phyloP scores from a whole-genome alignment of 1,284 basidiomycete genomes.

The Peniophora sp. region DNA sequence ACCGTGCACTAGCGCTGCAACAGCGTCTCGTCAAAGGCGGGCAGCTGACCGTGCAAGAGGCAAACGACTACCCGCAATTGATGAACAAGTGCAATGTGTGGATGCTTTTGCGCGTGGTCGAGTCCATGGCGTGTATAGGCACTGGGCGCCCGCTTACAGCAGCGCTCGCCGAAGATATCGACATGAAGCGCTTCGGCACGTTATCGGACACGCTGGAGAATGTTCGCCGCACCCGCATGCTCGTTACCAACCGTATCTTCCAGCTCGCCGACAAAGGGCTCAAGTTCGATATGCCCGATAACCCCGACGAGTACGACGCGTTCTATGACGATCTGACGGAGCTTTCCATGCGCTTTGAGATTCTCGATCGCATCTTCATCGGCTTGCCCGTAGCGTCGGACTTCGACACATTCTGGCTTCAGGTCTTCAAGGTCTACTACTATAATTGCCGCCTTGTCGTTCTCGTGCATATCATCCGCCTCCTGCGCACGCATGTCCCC shows the following conservation, averaged over 20 bases:
- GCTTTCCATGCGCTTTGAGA: conserved; percentile 23
- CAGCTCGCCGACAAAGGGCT: conserved; percentile 9
- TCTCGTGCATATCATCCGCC: conserved; percentile 28
- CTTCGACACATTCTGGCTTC: conserved; percentile 31
- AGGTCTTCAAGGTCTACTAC: conserved; percentile 28
- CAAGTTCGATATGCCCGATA: conserved; percentile 6
- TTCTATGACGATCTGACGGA: conserved; percentile 10
- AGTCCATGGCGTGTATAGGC: conserved; percentile 23
- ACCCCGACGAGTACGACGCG: conserved; percentile 4
- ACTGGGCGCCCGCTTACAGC: conserved; percentile 11
- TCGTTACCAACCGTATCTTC: conserved; percentile 7
- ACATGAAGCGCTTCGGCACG: conserved; percentile 1
- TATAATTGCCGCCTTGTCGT: conserved; percentile 29
- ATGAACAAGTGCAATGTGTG: conserved; percentile 18
- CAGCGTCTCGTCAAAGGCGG: conserved; percentile 3
- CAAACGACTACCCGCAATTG: neutral
- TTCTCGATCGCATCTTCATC: conserved; percentile 25
- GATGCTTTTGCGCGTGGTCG: conserved; percentile 27
- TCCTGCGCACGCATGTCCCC: conserved; percentile 19
- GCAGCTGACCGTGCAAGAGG: neutral
- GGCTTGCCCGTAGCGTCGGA: conserved; percentile 32
- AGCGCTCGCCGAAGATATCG: neutral
- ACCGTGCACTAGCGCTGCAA: conserved; percentile 4
- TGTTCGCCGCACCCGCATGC: conserved; percentile 9
- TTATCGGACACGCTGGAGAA: conserved; percentile 8